Evolutionary conservation across 1,284 basidiomycete genomes (phyloP), one percentile per base, ranked within the genome.

Genomic region (Tylopilus orsonianus): DNA sequence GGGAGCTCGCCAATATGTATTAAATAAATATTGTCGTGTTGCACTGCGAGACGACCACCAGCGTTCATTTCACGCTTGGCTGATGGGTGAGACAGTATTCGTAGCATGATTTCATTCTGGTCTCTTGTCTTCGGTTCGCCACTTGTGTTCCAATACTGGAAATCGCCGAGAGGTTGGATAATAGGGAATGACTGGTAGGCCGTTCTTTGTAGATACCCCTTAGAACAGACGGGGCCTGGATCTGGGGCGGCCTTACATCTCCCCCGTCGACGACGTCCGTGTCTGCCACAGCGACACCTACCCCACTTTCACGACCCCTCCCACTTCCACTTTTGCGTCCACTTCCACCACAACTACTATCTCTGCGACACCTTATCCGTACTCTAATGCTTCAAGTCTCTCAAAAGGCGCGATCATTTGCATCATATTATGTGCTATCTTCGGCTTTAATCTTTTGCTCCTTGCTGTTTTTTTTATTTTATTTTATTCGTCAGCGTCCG

Each of bases 211-310:
- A 87, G 85, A 86, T 88, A 55, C 86, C 85, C 35, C 70, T 88
- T 27, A 80, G 79, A 40, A 70, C 79, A 13, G 70, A 83, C 50
- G 73, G 74, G 22, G 64, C 65, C 13, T 88, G 81, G 77, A 78
- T 76, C 14, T 88, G 78, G 56, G 85, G 85, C 52, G 85, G 85
- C 33, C 69, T 77, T 18, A 74, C 78, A 19, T 64, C 78, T 24
- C 81, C 83, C 19, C 65, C 72, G 19, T 66, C 60, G 38, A 49
- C 61, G n/a, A n/a, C 58, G 3, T 53, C 56, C 16, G 38, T 59
- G 22, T 56, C 66, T 29, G 51, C 65, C 22, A 58, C 66, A 3
- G 54, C 56, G 30, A 60, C 53, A 56, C 55, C 57, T 35, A 57
- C 52, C 12, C 55, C 37, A 58, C 56, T 32, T 58, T 61, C 30